Evolutionary conservation across 2,329 filamentous ascomycete genomes (phyloP), one percentile per base, ranked within the genome.

Genomic region (Diplodia corticola): DNA sequence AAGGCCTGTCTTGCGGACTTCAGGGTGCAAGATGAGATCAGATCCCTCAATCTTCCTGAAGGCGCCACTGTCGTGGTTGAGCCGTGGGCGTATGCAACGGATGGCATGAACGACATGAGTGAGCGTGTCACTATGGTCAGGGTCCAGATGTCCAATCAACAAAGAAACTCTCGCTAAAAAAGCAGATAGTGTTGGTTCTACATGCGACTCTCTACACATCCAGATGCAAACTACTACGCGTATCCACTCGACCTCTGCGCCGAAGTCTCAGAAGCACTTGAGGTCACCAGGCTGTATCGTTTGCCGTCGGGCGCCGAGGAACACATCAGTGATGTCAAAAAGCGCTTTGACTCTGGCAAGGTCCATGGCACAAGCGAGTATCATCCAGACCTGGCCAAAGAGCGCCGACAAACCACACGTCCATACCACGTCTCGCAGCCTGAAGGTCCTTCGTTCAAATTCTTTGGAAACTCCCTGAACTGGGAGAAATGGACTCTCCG

Each of bases 141-240:
- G 26, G 17, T 30, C 10, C n/a, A 28, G 1, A 4, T 4, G 12
- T n/a, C 3, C 15, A 22, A 24, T 5, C 1, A 20, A 15, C 44
- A 20, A 26, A 20, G 26, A 6, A 17, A 26, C 26, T 37, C 13
- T 53, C 3, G 15, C 10, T 28, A n/a, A n/a, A 22, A 54, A 30
- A 20, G 20, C 5, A 1, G 26, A 28, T 15, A 79, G 76, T 80
- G 77, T 64, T 79, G 75, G 73, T 77, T 78, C 55, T 78, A 78
- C 61, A 71, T 77, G 66, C 77, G 78, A 65, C 78, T 49, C 71
- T 64, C 75, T 0, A 71, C 78, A 0, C 76, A 83, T 37, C 72
- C 73, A 0, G 83, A 86, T 65, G 80, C 83, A 35, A 87, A 87
- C 70, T 83, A 84, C 73, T 87, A 87, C 69, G 84, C 85, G 3